Conservation (phyloP, 1,284 basidiomycete species). For the Ceratobasidium sp. region DNA sequence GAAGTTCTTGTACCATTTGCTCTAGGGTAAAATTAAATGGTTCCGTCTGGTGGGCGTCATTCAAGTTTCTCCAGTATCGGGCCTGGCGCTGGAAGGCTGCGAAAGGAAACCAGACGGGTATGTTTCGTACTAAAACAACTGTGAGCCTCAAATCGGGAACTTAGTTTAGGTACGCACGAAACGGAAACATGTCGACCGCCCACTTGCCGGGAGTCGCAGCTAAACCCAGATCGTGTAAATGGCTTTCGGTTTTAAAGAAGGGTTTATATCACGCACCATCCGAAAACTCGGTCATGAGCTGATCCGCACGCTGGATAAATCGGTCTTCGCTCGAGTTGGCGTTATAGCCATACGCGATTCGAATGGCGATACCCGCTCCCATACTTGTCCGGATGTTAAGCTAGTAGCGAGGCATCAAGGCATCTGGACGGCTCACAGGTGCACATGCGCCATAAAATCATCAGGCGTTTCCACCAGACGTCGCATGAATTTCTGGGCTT, state of each 20-base stretch:
- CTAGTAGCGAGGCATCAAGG: not conserved
- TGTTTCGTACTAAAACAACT: slow-evolving; percentile 52
- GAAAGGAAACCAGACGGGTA: slow-evolving; percentile 57
- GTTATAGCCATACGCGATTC: slow-evolving; percentile 18
- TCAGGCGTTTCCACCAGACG: not conserved
- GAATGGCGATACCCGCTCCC: slow-evolving; percentile 4
- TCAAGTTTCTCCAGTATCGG: slow-evolving; percentile 48
- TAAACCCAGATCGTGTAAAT: not conserved
- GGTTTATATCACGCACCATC: not conserved
- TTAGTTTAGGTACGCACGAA: not conserved
- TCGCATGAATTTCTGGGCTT: not conserved
- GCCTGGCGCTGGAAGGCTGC: slow-evolving; percentile 55
- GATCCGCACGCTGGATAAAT: not conserved
- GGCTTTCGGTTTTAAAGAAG: not conserved
- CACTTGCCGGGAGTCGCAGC: slow-evolving; percentile 23
- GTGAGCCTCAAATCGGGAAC: too few relatives aligned
- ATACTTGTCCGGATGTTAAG: not conserved
- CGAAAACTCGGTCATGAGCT: slow-evolving; percentile 7
- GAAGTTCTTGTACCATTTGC: slow-evolving; percentile 50
- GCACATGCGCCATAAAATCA: not conserved
- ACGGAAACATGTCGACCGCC: slow-evolving; percentile 19
- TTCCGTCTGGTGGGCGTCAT: slow-evolving; percentile 52
- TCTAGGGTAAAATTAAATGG: slow-evolving; percentile 54
- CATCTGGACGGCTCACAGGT: not conserved
- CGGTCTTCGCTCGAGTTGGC: slow-evolving; percentile 13